phyloP scores from a whole-genome alignment of 129 eudicot genomes.

The Apium graveolens region DNA sequence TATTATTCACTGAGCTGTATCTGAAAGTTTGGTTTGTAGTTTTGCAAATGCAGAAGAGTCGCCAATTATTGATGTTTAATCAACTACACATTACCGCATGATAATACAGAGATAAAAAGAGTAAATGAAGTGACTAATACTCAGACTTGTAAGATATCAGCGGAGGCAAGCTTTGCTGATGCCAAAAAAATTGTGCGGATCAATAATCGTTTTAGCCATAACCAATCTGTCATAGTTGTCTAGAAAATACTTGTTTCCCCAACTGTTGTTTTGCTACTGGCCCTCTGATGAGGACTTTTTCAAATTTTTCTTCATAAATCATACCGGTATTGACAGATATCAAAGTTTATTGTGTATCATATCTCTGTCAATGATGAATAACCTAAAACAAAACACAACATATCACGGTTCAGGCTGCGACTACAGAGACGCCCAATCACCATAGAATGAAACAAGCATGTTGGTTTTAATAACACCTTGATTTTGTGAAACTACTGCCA shows the following conservation, averaged over 20 bases:
- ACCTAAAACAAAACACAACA: not conserved
- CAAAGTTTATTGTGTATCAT: not conserved
- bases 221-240: slow-evolving; percentile 75
- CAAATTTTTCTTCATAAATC: too few species aligned
- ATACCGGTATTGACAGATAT: too few species aligned
- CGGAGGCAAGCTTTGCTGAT: slow-evolving; percentile 77
- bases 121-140: not conserved
- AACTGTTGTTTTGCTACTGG: too few species aligned
- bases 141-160: not conserved
- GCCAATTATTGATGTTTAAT: too few species aligned
- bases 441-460: slow-evolving; percentile 89
- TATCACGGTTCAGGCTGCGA: slow-evolving; percentile 89
- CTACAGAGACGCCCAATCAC: slow-evolving; percentile 58
- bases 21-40: too few species aligned
- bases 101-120: too few species aligned
- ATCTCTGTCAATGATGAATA: not conserved
- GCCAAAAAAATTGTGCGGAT: slow-evolving; percentile 58
- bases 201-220: slow-evolving; percentile 60
- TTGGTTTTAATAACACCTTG: slow-evolving; percentile 90
- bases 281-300: too few species aligned
- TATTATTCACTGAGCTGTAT: not conserved
- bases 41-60: too few species aligned
- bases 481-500: slow-evolving; percentile 76
- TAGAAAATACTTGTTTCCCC: slow-evolving; percentile 85
- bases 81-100: too few species aligned